These are phyloP conservation scores for Euphorbia lathyris DNA, from an alignment of 345 rosid genomes.

Conservation along the genomic window DNA sequence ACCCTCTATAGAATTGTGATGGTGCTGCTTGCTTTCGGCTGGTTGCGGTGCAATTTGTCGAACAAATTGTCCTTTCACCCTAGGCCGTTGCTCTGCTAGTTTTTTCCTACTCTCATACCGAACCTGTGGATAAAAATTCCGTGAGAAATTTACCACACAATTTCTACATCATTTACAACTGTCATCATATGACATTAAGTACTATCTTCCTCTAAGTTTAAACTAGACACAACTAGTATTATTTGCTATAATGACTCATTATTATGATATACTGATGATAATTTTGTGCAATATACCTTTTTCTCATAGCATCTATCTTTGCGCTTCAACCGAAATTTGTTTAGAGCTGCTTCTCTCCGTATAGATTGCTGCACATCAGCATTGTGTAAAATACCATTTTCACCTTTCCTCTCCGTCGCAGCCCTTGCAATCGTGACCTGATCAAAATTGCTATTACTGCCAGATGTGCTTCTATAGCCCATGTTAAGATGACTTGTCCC, in stretches of 20 bases:
- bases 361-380: constrained; percentile 46
- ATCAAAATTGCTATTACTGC: constrained; percentile 45
- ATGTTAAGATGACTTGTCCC: constrained; percentile 37
- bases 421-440: constrained; percentile 34
- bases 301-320: constrained; percentile 92
- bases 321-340: constrained; percentile 84
- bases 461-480: constrained; percentile 50
- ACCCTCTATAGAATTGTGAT: constrained; percentile 12
- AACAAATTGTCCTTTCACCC: constrained; percentile 77
- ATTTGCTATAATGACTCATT: not conserved
- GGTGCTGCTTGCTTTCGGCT: constrained; percentile 27
- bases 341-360: constrained; percentile 87
- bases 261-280: not conserved
- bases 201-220: not conserved
- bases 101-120: constrained; percentile 74
- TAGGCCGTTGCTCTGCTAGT: constrained; percentile 73
- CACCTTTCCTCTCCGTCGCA: constrained; percentile 51
- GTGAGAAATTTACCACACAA: not conserved
- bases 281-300: constrained; percentile 49
- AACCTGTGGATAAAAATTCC: constrained; percentile 38
- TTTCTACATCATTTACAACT: not conserved
- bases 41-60: constrained; percentile 35
- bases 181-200: not conserved
- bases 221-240: not conserved
- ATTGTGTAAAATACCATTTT: constrained; percentile 34